Evolutionary conservation across 2,329 filamentous ascomycete species (phyloP), one percentile per base, ranked within the genome.

Genomic region (Trichoderma sp.): DNA sequence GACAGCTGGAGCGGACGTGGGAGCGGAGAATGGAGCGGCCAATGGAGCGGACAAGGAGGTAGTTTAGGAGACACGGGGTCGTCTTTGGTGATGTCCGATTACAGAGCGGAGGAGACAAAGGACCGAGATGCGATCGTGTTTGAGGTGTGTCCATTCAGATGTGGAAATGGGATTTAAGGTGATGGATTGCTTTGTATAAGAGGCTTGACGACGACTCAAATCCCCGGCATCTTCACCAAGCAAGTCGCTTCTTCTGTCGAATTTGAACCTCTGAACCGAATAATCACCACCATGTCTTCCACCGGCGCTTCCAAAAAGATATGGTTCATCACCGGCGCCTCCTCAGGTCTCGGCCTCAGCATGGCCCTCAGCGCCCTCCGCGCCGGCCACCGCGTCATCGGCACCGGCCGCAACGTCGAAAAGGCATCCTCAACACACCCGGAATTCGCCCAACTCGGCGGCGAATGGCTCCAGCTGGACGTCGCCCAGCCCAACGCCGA

Each of bases 241-340:
- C 28, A 2, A 10, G n/a, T 6, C 30, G 6, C 34, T 28, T 3
- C 28, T 45, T 47, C 12, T 26, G 2, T 15, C 39, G 17, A 3
- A 55, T 6, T 41, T 9, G 5, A 14, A 39, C 34, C 34, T 10
- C 12, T 17, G 39, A 21, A 45, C 24, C 7, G 44, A 24, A 47
- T 41, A n/a, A n/a, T n/a, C n/a, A n/a, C n/a, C n/a, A 19, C n/a
- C 26, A 63, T 63, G 60, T 50, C 50, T 2, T 47, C 59, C 15
- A 12, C 26, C 10, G 26, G n/a, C 7, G 7, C 15, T n/a, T n/a
- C 50, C 9, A 54, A 44, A n/a, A 63, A 63, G 44, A 77, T 82
- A 14, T 83, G 80, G 80, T 77, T 83, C 70, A 81, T 84, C 67
- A 83, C 79, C 9, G 82, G 80, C n/a, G 77, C 77, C 3, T 80